These are phyloP conservation scores for Populus tomentosa DNA, from an alignment of 441 rosid genomes.

Conservation along the genomic window DNA sequence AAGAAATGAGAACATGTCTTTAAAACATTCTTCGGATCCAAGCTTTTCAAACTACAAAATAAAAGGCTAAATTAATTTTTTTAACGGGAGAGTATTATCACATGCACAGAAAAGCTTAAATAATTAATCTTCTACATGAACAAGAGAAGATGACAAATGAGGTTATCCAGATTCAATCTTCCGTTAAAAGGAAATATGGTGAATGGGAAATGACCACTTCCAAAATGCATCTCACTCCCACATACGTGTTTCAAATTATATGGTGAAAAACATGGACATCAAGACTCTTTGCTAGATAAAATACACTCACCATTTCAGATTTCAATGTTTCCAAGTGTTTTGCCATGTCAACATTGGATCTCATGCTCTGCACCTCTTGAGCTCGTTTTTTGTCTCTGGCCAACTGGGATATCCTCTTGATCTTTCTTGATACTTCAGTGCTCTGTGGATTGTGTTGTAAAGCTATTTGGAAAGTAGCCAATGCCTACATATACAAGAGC, in stretches of 20 bases:
- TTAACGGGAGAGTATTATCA: neutral
- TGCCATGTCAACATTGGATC: conserved; percentile 70
- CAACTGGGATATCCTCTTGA: conserved; percentile 70
- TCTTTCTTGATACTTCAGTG: conserved; percentile 80
- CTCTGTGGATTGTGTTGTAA: conserved; percentile 74
- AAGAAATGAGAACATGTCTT: conserved; percentile 58
- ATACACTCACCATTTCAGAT: conserved; percentile 67
- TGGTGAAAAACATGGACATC: neutral
- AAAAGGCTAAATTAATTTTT: conserved; percentile 16
- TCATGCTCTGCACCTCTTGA: conserved; percentile 75
- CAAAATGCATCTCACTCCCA: neutral
- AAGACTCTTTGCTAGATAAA: conserved; percentile 2
- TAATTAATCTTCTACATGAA: neutral
- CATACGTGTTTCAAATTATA: neutral
- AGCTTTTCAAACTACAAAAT: conserved; percentile 58
- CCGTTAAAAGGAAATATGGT: neutral
- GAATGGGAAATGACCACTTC: neutral
- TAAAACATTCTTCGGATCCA: conserved; percentile 55
- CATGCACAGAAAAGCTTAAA: neutral
- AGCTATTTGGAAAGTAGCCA: conserved; percentile 72
- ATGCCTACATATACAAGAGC: conserved; percentile 45
- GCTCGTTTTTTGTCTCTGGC: conserved; percentile 79
- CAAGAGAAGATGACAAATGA: neutral
- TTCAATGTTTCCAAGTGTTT: conserved; percentile 69
- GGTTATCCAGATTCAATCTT: neutral